Evolutionary conservation across 2,329 filamentous ascomycete species (phyloP), one percentile per base, ranked within the genome.

Genomic region (Xylariaceae sp.): DNA sequence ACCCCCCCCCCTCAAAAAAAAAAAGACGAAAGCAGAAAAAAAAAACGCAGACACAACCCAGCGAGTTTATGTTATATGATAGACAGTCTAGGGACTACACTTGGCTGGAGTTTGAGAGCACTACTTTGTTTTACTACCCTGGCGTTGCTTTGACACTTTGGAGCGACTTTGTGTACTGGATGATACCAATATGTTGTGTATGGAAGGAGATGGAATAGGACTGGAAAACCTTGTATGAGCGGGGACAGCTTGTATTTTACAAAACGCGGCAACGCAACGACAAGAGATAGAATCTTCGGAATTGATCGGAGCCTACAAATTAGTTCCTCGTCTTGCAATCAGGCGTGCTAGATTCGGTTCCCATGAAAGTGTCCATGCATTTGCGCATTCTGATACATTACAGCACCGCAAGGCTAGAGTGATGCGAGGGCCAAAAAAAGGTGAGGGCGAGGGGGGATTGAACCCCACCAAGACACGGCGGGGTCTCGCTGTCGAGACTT

Each of bases 171-270:
- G 42, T 58, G 19, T 50, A 50, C 44, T 55, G 51, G 48, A 56
- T 56, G 56, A 58, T 58, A 58, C 56, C 56, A 58, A 52, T 28
- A 28, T 28, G 7, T 28, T 28, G 4, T 28, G 22, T 28, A 28
- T 28, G 22, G 7, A 28, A 28, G 7, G 22, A 7, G 22, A 28
- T 28, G 22, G 22, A 7, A 28, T 7, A 7, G 22, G 22, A 28
- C 22, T 28, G 22, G 22, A 28, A 28, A 28, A 28, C 34, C 41
- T 44, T 55, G 50, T 55, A 51, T 48, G 4, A 28, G 22, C 22
- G 22, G 4, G 7, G 22, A 28, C 7, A 7, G 22, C 22, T 28
- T 28, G 22, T n/a, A n/a, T 28, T 28, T 7, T 5, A 28, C 22
- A 28, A 7, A n/a, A n/a, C n/a, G n/a, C n/a, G n/a, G n/a, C n/a